Evolutionary conservation across 2,329 filamentous ascomycete species (phyloP), one percentile per base, ranked within the genome.

Genomic region (Penicillium sp.): DNA sequence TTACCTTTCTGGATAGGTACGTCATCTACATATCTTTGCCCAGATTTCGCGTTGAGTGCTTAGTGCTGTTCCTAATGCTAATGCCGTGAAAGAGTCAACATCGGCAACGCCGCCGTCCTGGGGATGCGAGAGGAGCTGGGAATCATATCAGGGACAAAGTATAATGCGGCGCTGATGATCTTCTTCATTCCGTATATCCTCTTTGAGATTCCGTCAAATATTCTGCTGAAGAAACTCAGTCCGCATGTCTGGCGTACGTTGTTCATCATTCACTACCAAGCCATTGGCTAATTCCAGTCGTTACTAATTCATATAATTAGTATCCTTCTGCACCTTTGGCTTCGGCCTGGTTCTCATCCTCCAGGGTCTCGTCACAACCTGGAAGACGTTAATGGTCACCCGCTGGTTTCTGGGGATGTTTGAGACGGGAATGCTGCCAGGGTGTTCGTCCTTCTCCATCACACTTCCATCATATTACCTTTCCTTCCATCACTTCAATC

Each of bases 361-460:
- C 67, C 91, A 95, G 76, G 93, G 92, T 0, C 78, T 96, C 2
- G 90, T 92, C 1, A 80, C 86, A 64, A 96, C 86, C 72, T 97
- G 93, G 77, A 80, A 82, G 23, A 91, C 92, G 0, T 81, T 97
- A 9, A 83, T 97, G 52, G 83, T 88, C 0, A 92, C 91, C 3
- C 86, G 92, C 21, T 97, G 96, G 81, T 93, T 97, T 75, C 84
- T 97, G 1, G 93, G 66, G 23, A 61, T 91, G 0, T 89, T 89
- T 61, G 89, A 92, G 78, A 86, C 88, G 6, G 90, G 89, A 75
- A 91, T 93, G 75, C 79, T 80, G 63, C 90, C 89, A 1, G 90
- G 89, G 29, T 89, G 87, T 76, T 82, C 63, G 76, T 74, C 21
- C 13, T 1, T n/a, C 17, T 11, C 17, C 21, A 21, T 21, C 21